Conservation (phyloP, 768 basidiomycete species). For the Boletus edulis region DNA sequence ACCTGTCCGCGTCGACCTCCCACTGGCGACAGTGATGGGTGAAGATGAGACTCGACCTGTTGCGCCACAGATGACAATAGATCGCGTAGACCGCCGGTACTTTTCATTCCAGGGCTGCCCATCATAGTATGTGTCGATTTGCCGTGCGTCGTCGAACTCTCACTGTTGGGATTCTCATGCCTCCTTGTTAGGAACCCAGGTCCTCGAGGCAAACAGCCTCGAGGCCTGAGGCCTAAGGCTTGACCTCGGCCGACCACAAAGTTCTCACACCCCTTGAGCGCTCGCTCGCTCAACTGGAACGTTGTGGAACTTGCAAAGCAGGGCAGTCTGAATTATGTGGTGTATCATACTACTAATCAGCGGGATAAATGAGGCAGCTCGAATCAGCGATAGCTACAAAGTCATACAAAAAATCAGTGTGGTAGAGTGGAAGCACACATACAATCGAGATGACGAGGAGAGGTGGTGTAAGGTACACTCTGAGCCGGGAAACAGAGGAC, state of each 20-base stretch:
- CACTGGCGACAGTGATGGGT: not conserved
- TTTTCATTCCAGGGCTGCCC: not conserved
- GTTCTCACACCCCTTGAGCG: not conserved
- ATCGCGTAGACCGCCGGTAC: slow-evolving; percentile 8
- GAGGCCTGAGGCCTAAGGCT: slow-evolving; percentile 3
- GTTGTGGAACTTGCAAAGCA: too few relatives aligned
- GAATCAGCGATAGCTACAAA: not conserved
- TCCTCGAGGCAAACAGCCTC: slow-evolving; percentile 15
- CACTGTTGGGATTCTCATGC: not conserved
- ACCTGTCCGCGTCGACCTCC: not conserved
- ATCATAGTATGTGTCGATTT: not conserved
- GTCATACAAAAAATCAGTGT: not conserved
- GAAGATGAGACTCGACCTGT: slow-evolving; percentile 23
- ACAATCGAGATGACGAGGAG: too few relatives aligned
- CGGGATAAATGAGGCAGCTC: slow-evolving; percentile 1
- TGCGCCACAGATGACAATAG: slow-evolving; percentile 24
- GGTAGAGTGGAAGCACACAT: not conserved
- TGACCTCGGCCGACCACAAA: not conserved
- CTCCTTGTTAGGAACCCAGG: not conserved
- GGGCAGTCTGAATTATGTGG: not conserved
- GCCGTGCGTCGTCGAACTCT: not conserved
- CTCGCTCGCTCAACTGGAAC: too few relatives aligned
- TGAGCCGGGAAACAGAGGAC: too few relatives aligned
- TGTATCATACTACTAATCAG: slow-evolving; percentile 7
- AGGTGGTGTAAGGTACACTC: not conserved